Evolutionary conservation across 2,329 filamentous ascomycete species (phyloP), one percentile per base, ranked within the genome.

Genomic region (Talaromyces sp.): DNA sequence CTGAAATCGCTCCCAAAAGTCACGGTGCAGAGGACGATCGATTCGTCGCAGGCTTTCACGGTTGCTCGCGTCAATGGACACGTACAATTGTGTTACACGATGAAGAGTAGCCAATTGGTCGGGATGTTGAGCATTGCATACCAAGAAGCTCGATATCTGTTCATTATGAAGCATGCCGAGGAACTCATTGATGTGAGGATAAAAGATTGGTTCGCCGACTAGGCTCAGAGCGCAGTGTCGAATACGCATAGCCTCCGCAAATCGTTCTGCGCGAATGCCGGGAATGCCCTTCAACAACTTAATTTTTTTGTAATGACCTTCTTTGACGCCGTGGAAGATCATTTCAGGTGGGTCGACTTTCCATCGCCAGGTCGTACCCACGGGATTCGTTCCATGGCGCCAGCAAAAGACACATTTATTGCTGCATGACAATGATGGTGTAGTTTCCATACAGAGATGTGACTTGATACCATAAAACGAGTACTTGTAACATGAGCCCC

Each of bases 401-500:
- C 93, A 99, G 83, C 93, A 99, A 77, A 98, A 99, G 67, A 99
- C 92, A 76, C 95, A 98, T 76, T 99, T 98, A 81, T 98, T 98
- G 66, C 90, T 95, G 82, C 93, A 99, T 9, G 92, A 96, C 3
- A 99, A 85, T 0, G 93, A 96, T 0, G 93, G 93, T 0, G 93
- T 98, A 1, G 93, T 93, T 78, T 99, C 93, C 95, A 99, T 99
- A 77, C 93, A 99, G 65, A 96, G 89, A 73, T 99, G 95, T 0
- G 93, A 97, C 67, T 90, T 86, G 75, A 99, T 99, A 56, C 93
- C 93, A 76, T 99, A 99, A 76, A 99, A 96, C 0, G 91, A 96
- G 77, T 87, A 97, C 73, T 99, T 98, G 83, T 99, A 99, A 81
- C 93, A 99, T 25, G 91, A 96, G 4, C 93, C 95, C 44, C 93